These are phyloP conservation scores for Dactylis glomerata DNA, from an alignment of 176 grass and related monocot species.

Conservation along the genomic window DNA sequence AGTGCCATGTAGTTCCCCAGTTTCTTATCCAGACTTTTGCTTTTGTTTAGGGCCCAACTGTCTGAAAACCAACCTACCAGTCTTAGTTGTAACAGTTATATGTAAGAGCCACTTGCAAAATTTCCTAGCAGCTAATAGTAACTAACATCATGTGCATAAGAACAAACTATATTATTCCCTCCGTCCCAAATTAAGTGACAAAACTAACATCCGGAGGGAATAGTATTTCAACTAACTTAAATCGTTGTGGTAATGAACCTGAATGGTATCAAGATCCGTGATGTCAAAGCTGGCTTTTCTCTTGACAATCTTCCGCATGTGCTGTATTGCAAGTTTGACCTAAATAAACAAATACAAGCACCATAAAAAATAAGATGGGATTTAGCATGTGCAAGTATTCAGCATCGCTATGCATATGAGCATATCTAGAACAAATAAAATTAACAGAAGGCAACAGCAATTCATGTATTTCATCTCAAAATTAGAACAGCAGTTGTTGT, in stretches of 20 bases:
- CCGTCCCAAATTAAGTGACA: too few relatives aligned
- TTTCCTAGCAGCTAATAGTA: background rate
- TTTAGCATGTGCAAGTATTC: background rate
- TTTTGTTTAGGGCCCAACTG: background rate
- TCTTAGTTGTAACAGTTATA: background rate
- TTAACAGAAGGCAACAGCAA: conserved; percentile 9
- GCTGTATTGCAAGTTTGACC: conserved; percentile 99
- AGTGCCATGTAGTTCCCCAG: background rate
- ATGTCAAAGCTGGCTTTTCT: conserved; percentile 98
- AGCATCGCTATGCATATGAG: background rate
- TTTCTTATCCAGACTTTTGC: background rate
- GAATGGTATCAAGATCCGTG: conserved; percentile 94
- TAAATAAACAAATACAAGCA: conserved; percentile 40
- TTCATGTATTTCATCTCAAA: background rate
- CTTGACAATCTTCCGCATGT: conserved; percentile 96
- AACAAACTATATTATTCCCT: background rate
- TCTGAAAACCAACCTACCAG: background rate
- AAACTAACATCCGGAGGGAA: too few relatives aligned
- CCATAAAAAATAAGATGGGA: conserved; percentile 22
- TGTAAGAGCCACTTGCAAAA: background rate
- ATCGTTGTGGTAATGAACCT: conserved; percentile 39
- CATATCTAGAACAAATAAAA: conserved; percentile 11
- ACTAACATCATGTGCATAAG: background rate
- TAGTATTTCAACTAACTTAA: conserved; percentile 10
- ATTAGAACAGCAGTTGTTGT: background rate